Base-by-base conservation (phyloP, 257 asterid species). In the Nicotiana noctiflora region DNA sequence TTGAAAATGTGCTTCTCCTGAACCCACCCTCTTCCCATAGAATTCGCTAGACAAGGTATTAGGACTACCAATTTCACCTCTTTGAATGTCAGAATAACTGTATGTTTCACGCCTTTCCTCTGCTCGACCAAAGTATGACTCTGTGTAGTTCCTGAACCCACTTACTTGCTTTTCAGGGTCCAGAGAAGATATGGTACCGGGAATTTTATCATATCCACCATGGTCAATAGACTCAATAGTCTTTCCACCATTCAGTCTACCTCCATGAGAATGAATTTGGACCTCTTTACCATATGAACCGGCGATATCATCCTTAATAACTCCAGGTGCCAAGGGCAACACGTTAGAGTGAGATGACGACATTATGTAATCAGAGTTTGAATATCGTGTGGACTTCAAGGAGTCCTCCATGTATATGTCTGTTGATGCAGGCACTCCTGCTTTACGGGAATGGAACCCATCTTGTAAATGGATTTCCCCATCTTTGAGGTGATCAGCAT, bases 261-360 rank as follows among this genome's bases (percentile, higher is more conserved):
- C 68, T 61, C 80, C 70, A 66, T 80, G 82, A 23, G 90, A 70
- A 49, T 84, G 84, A 59, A 83, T 59, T 84, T 77, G 84, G 77
- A 40, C 70, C 61, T 70, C 86, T 83, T 79, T 81, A 31, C 76
- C 31, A 21, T 81, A 68, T 79, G 88, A 83, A 76, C 79, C 52
- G 13, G 82, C 63, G 55, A 81, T 37, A 6, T 83, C 85, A 79
- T 86, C 88, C 81, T 75, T 87, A 53, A 70, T 76, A 56, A 56
- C 74, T 53, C 82, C 78, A 44, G 55, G 75, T 25, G 86, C 40
- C 81, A 31, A 51, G 63, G 76, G 76, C 64, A 83, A 87, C 65
- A 76, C 88, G 81, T 84, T 86, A 29, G 80, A 76, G 46, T 61
- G 86, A 75, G 90, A 85, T 52, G 91, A 80, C 13, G 91, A 51